Conservation (phyloP, 2,329 filamentous ascomycete genomes). For the Alternaria burnsii region DNA sequence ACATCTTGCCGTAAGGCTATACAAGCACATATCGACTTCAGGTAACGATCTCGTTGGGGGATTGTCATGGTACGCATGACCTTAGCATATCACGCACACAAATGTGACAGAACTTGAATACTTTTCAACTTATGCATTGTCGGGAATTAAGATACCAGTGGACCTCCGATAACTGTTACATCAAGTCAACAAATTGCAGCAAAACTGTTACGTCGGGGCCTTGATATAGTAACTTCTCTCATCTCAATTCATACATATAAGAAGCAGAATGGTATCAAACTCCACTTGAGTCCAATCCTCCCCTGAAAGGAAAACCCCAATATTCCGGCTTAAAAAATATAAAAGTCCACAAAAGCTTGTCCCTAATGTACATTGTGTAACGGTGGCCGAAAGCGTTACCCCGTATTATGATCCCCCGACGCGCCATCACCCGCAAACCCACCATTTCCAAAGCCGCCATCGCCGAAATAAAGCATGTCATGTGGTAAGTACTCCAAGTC, state of each 20-base stretch:
- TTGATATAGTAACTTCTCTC: not conserved
- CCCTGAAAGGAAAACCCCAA: not conserved
- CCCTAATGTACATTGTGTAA: not conserved
- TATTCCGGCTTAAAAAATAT: not conserved
- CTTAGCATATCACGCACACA: no score
- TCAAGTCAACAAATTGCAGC: not conserved
- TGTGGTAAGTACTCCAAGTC: constrained; percentile 73
- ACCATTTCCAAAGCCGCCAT: constrained; percentile 20
- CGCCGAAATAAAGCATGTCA: constrained; percentile 63
- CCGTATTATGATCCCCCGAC: not conserved
- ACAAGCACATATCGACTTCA: no score
- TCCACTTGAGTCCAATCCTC: not conserved
- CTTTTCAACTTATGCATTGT: not conserved
- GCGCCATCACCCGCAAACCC: constrained; percentile 10
- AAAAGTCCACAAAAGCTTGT: not conserved
- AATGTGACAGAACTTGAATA: no score
- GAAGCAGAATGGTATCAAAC: not conserved
- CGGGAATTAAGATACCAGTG: not conserved
- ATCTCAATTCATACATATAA: not conserved
- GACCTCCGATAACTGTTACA: not conserved
- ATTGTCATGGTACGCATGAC: no score
- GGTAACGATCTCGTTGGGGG: no score
- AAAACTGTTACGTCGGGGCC: not conserved
- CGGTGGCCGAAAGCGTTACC: not conserved
- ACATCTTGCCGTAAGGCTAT: no score